Conservation (phyloP, 768 basidiomycete species). For the Serendipita indica region DNA sequence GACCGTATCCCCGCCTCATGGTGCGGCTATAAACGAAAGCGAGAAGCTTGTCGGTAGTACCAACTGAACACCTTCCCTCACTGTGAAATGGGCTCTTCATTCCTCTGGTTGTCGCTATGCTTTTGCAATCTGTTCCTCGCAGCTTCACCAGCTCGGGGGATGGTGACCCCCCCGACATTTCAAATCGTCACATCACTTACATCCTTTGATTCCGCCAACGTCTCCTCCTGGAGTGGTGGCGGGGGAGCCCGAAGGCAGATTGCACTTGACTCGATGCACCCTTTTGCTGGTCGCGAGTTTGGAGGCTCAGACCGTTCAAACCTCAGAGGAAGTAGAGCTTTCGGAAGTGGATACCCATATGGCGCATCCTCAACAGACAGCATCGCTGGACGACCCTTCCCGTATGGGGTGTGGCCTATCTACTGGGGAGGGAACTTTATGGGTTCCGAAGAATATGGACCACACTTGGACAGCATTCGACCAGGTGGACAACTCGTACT, state of each 20-base stretch:
- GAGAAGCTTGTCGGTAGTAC: too few relatives aligned
- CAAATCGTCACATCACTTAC: background rate
- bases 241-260: background rate
- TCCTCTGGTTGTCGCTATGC: too few relatives aligned
- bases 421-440: background rate
- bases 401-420: background rate
- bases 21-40: too few relatives aligned
- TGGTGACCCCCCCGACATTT: background rate
- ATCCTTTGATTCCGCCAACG: background rate
- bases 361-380: background rate
- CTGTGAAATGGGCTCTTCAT: too few relatives aligned
- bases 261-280: background rate
- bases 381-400: background rate
- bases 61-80: too few relatives aligned
- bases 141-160: too few relatives aligned
- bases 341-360: conserved; percentile 3
- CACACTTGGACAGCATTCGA: background rate
- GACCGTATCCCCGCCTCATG: too few relatives aligned
- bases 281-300: background rate
- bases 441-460: conserved; percentile 2
- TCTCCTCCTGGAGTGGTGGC: background rate
- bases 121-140: too few relatives aligned
- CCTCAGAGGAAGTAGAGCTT: background rate
- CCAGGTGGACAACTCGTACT: conserved; percentile 7
- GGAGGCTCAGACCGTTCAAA: background rate